Evolutionary conservation across 208 protist species (phyloP), one percentile per base, ranked within the genome.

Genomic region (Trypanosoma rangeli): DNA sequence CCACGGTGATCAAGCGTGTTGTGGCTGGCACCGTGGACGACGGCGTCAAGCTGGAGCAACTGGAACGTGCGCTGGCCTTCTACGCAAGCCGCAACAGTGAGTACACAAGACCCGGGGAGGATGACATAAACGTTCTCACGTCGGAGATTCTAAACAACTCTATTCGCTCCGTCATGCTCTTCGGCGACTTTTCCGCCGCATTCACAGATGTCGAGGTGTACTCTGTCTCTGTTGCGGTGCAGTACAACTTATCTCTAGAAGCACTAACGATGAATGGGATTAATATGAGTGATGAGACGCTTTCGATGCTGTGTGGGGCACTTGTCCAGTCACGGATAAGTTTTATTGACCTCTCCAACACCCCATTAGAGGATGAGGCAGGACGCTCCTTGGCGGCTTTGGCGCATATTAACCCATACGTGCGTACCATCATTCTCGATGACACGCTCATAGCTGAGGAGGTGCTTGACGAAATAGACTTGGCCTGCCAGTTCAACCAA

Each of bases 401-500:
- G 16, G 91, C 88, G 15, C 84, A 93, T 64, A 66, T 92, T 22
- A 94, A 93, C 66, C 87, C 91, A 28, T 92, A 89, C 57, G 75
- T 96, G 52, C 83, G 91, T 59, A 96, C 91, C 4, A 81, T 96
- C 39, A 80, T 96, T 20, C 80, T 96, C 24, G 86, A 90, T 53
- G 91, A 92, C 57, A 96, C 91, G 3, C 79, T 96, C 26, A 93
- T 96, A 65, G 76, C 88, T 0, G 91, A 92, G 37, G 85, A 92
- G 50, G 79, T 96, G 22, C 70, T 93, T 18, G 91, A 96, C 61
- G 91, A 96, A 69, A 96, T 96, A 64, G 91, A 96, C 68, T 81
- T 94, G 33, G 88, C 87, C 24, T 96, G 91, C 53, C 87, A 94
- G 73, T 94, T 91, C 49, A 96, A 96, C 64, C 87, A 96, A 65